These are phyloP conservation scores for Eimeria maxima DNA, from an alignment of 169 alveolate genomes.

Conservation along the genomic window DNA sequence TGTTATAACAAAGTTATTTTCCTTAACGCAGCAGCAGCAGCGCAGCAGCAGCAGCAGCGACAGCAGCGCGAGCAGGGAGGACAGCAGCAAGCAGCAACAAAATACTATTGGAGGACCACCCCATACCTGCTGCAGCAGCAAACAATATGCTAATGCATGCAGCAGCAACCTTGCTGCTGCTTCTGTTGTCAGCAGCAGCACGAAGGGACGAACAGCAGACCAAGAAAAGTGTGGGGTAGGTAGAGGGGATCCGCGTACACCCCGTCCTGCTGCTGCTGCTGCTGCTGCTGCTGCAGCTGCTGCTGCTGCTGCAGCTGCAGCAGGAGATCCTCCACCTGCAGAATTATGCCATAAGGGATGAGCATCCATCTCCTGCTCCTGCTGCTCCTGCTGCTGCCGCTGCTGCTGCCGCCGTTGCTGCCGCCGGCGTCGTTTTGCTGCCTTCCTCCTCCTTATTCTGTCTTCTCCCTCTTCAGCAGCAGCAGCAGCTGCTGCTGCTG, in stretches of 20 bases:
- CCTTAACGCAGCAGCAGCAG: neutral
- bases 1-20: neutral
- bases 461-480: neutral
- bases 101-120: neutral
- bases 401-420: too few species aligned
- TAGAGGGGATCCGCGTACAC: neutral
- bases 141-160: neutral
- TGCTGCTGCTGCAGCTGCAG: neutral
- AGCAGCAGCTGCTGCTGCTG: neutral
- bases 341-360: neutral
- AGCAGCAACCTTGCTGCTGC: constrained; percentile 51
- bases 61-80: neutral
- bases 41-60: constrained; percentile 18
- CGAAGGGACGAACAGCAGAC: neutral
- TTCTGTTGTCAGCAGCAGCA: neutral
- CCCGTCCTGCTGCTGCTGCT: neutral
- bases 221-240: constrained; percentile 10
- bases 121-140: constrained; percentile 24
- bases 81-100: constrained; percentile 33
- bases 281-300: constrained; percentile 7
- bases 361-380: too few species aligned
- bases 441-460: too few species aligned
- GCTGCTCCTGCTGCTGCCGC: too few species aligned
- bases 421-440: too few species aligned
- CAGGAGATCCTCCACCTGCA: neutral